These are phyloP conservation scores for Endoconidiophora laricicola DNA, from an alignment of 2,329 filamentous ascomycete genomes.

Conservation along the genomic window DNA sequence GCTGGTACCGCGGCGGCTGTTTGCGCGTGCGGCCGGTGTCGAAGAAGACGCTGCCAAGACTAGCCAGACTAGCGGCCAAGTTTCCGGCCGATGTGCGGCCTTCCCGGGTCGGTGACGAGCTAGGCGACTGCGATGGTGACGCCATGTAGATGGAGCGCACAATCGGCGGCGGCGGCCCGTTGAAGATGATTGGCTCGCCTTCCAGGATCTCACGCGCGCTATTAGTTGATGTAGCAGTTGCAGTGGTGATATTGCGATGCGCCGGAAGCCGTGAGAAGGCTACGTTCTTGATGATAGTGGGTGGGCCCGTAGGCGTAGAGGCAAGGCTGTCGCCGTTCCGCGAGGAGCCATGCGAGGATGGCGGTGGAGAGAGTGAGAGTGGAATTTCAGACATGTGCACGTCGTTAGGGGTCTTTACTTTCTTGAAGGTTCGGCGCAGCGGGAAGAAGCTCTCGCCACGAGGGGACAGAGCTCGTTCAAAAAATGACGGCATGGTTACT, in stretches of 20 bases:
- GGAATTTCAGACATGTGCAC: slow-evolving; percentile 9
- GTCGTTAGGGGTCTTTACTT: slow-evolving; percentile 7
- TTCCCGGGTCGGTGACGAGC: slow-evolving; percentile 11
- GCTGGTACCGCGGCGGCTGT: slow-evolving; percentile 15
- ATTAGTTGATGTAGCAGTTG: neutral
- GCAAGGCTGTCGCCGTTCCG: neutral
- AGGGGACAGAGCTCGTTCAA: slow-evolving; percentile 5
- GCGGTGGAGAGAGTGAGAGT: slow-evolving; percentile 2
- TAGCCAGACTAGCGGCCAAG: slow-evolving; percentile 12
- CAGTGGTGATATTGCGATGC: neutral
- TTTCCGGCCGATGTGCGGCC: slow-evolving; percentile 5
- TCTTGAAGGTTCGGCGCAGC: slow-evolving; percentile 9
- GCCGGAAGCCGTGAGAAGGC: slow-evolving; percentile 6
- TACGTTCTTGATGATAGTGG: slow-evolving; percentile 1
- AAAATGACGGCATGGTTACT: slow-evolving; percentile 4
- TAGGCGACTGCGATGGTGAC: slow-evolving; percentile 16
- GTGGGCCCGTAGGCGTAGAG: neutral
- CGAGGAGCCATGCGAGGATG: neutral
- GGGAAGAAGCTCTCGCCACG: slow-evolving; percentile 8
- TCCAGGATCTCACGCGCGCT: slow-evolving; percentile 12
- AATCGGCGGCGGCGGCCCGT: slow-evolving; percentile 35
- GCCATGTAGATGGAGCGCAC: slow-evolving; percentile 23
- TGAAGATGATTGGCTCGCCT: slow-evolving; percentile 24
- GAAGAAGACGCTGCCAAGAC: slow-evolving; percentile 23
- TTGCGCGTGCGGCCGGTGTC: slow-evolving; percentile 18